Evolutionary conservation across 139 green algal genomes (phyloP), one percentile per base, ranked within the genome.

Genomic region (Volvox reticuliferus): DNA sequence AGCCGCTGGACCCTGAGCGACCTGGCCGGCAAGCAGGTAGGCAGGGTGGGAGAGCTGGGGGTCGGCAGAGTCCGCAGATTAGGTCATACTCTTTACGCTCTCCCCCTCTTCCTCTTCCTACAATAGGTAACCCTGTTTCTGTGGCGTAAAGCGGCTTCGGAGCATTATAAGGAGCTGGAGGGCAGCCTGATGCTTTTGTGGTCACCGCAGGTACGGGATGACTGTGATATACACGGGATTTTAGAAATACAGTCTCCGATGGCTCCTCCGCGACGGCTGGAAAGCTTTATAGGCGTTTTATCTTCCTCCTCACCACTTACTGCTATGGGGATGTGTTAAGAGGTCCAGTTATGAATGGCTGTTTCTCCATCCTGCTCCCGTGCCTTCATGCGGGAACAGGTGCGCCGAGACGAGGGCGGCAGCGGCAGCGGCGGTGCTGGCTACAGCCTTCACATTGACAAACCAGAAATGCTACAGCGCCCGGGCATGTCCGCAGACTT

Each of bases 141-240:
- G 67, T 91, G 79, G 88, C 88, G 79, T 35, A 77, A 80, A 19
- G 92, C 92, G 16, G 79, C 89, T 6, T 33, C 44, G 69, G 88
- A 91, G 33, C 88, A 88, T 33, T 94, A 92, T 83, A 94, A 92
- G 79, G 92, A 94, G 71, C 17, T 3, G 14, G 88, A 91, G 88
- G 92, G 92, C 68, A 92, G 84, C 36, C 55, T 94, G 81, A 50
- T 92, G 68, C 86, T 92, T 28, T 55, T 94, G 55, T 91, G 84
- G 35, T 77, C 69, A 0, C 77, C 92, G 26, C 91, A 94, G 88
- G 85, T 61, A 44, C 21, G 9, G 67, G 6, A 73, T 9, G 65
- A 28, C 65, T 73, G 44, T 55, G 44, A 55, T 55, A 55, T 55
- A 55, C 44, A 5, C 44, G 9, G 44, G 5, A 55, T 55, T 55